Conservation (phyloP, 73 alveolate genomes). For the Effrenium voratum region DNA sequence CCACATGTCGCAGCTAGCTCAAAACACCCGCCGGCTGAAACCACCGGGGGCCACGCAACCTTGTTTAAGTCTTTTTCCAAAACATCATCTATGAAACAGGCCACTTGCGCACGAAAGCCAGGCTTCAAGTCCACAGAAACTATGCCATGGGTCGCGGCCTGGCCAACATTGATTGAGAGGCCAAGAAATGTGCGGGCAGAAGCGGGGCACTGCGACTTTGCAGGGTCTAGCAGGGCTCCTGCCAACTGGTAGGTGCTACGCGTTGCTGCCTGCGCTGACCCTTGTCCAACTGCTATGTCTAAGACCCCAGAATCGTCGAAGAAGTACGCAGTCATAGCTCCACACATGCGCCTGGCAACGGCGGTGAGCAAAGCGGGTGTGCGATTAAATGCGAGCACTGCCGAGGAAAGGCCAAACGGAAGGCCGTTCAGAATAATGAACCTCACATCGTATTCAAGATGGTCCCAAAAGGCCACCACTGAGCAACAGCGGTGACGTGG, state of each 20-base stretch:
- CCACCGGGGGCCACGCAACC: no score
- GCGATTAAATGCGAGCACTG: not conserved
- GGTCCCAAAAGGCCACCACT: not conserved
- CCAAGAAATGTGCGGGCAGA: not conserved
- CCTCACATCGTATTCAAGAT: not conserved
- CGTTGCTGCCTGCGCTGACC: not conserved
- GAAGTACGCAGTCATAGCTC: not conserved
- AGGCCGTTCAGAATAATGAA: not conserved
- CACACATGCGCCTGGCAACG: not conserved
- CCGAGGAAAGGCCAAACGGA: not conserved
- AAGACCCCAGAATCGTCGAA: not conserved
- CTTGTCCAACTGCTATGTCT: not conserved
- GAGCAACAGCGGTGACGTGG: not conserved
- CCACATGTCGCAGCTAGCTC: no score
- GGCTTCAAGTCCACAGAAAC: not conserved
- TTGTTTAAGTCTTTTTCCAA: not conserved
- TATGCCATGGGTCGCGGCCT: not conserved
- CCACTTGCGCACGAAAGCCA: not conserved
- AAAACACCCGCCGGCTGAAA: no score
- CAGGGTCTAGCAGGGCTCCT: not conserved
- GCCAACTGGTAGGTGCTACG: not conserved
- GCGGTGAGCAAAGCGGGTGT: not conserved
- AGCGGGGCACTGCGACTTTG: not conserved
- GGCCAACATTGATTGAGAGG: not conserved
- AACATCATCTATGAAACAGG: not conserved